Base-by-base conservation (phyloP, 2,329 filamentous ascomycete genomes). In the Aspergillus ochraceus region DNA sequence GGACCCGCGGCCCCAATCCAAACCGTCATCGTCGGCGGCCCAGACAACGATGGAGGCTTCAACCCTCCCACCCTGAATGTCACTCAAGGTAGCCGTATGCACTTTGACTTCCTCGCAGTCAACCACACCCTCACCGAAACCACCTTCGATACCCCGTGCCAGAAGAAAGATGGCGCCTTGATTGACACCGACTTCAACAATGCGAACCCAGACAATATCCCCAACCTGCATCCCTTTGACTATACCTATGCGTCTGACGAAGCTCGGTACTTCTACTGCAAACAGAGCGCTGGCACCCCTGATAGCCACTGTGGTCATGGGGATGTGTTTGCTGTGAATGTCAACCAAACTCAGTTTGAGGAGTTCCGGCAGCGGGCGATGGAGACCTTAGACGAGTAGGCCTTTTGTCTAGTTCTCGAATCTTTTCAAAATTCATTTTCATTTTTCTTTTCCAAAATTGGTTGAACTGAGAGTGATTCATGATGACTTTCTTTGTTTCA, bases 321-420 rank as follows among this genome's bases (percentile, higher is more conserved):
- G 19, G 50, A 52, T 30, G 50, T 52, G 11, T 52, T 52, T 39
- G 50, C 50, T 6, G 50, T 52, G 12, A 52, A 52, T 39, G 30
- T 52, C 8, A 9, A 52, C 20, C 8, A 36, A 9, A 9, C 6
- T n/a, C n/a, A 6, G 9, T 52, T 39, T 42, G 6, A 9, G 10
- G 29, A 85, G 12, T 54, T 47, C 6, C 36, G 29, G 14, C 10
- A 47, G 9, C 6, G 45, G 45, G 45, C 45, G 45, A 47, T 10
- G 19, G 45, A 11, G 10, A 32, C 30, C 12, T 6, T 32, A 6
- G 12, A 32, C 30, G 30, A 12, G 10, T 32, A 32, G 30, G 10
- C 24, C 24, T 1, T 24, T 24, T 24, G 24, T 12, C 11, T 32
- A 10, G 30, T 32, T 32, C 30, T 32, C 11, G 30, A 1, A 5